Conservation (phyloP, 192 early-diverging fungal genomes). For the Umbelopsis sp. region DNA sequence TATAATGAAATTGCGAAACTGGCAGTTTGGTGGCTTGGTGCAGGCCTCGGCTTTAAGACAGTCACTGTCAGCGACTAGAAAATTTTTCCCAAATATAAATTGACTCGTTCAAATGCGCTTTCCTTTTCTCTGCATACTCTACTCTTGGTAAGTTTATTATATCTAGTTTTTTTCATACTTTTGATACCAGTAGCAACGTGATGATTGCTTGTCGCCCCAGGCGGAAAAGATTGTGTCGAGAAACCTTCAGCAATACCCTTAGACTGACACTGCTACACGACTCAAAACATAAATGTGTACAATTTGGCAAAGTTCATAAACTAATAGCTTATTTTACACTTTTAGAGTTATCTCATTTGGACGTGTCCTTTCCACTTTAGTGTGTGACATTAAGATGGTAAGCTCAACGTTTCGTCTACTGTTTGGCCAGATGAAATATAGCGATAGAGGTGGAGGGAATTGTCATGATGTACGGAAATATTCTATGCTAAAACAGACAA, state of each 20-base stretch:
- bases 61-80: not conserved
- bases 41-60: not conserved
- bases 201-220: conserved; percentile 20
- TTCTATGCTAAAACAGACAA: conserved; percentile 21
- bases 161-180: not conserved
- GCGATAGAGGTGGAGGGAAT: not conserved
- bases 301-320: not conserved
- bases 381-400: not conserved
- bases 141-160: not conserved
- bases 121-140: not conserved
- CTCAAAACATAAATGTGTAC: not conserved
- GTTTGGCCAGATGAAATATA: not conserved
- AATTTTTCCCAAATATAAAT: conserved; percentile 16
- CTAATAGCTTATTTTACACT: not conserved
- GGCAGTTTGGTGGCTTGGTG: not conserved
- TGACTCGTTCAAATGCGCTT: not conserved
- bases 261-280: conserved; percentile 1
- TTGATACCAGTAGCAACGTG: not conserved
- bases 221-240: conserved; percentile 12
- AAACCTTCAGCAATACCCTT: conserved; percentile 16
- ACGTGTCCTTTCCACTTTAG: not conserved
- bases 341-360: not conserved
- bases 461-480: conserved; percentile 7
- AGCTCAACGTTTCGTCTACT: not conserved
- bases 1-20: too few species aligned